A percentile compares a stretch with the other conserved stretches of the same genome.
Evolutionary conservation across 1,284 basidiomycete species (phyloP).

Genomic region (Inonotus obliquus): DNA sequence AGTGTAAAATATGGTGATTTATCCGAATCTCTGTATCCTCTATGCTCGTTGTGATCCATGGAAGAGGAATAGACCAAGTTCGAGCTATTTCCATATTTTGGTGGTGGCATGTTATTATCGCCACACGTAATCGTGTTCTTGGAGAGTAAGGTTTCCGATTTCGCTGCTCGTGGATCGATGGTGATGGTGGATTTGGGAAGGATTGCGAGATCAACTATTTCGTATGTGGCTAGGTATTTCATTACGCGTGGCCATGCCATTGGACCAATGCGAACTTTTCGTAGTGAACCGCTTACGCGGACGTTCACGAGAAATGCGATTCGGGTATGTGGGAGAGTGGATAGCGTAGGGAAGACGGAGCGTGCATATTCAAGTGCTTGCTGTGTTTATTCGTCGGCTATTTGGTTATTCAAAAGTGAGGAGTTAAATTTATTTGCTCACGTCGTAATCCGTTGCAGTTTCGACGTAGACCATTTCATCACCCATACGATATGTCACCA

Average conservation of each 20-base stretch:
- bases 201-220: conserved; percentile 48
- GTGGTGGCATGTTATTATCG: not conserved
- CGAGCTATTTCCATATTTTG: not conserved
- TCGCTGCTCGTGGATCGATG: conserved; percentile 11
- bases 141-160: conserved; percentile 9
- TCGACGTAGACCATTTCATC: conserved; percentile 49
- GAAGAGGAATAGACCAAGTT: not conserved
- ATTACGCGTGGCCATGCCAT: conserved; percentile 51
- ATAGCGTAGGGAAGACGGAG: conserved; percentile 44
- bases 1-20: not conserved
- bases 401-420: too few species aligned
- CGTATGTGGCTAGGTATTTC: conserved; percentile 41
- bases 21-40: conserved; percentile 1
- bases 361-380: conserved; percentile 49
- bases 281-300: conserved; percentile 30
- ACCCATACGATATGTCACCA: too few species aligned
- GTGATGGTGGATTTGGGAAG: too few species aligned
- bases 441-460: conserved; percentile 41
- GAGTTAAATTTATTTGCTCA: conserved; percentile 21
- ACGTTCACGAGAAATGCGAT: conserved; percentile 44
- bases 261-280: conserved; percentile 46
- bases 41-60: not conserved
- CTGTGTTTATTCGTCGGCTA: too few species aligned
- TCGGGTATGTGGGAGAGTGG: conserved; percentile 32
- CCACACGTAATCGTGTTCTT: not conserved